Base-by-base conservation (phyloP, 2,329 filamentous ascomycete species). In the Geosmithia morbida region DNA sequence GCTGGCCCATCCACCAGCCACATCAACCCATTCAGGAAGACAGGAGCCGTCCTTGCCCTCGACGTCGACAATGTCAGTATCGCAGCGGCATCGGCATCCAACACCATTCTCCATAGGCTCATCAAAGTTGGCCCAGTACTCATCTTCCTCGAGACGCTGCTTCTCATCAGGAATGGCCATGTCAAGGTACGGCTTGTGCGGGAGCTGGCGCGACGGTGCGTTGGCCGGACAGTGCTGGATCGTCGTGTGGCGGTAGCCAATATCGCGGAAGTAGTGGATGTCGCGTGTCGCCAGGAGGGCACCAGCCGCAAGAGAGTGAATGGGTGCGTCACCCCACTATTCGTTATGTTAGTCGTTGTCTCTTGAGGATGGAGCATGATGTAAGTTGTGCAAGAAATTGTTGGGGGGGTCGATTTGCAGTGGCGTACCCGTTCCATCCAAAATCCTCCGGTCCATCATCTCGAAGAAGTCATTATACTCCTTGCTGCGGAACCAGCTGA, bases 191-290 rank as follows among this genome's bases (percentile, higher is more conserved):
- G 87, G 87, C 46, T 81, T 74, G 49, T 87, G 79, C 3, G 84
- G 79, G 42, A 95, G 74, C 66, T 98, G 92, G 44, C 86, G 81
- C 13, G 83, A 81, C 0, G 90, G 92, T 2, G 92, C 92, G 60
- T 98, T 98, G 48, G 89, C 88, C 1, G 92, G 92, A 59, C 92
- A 98, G 66, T 98, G 92, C 67, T 97, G 90, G 60, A 98, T 98
- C 3, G 92, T 98, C 7, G 92, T 98, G 66, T 98, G 92, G 59
- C 92, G 80, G 69, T 98, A 98, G 48, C 92, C 92, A 66, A 97
- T 90, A 64, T 98, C 92, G 56, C 92, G 87, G 81, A 98, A 98
- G 69, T 98, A 98, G 67, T 98, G 92, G 51, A 98, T 87, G 59
- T 98, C 88, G 48, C 74, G 72, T 44, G 85, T 81, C 2, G 79